These are phyloP conservation scores for Astragalus membranaceus DNA, from an alignment of 306 rosid genomes.

Conservation along the genomic window DNA sequence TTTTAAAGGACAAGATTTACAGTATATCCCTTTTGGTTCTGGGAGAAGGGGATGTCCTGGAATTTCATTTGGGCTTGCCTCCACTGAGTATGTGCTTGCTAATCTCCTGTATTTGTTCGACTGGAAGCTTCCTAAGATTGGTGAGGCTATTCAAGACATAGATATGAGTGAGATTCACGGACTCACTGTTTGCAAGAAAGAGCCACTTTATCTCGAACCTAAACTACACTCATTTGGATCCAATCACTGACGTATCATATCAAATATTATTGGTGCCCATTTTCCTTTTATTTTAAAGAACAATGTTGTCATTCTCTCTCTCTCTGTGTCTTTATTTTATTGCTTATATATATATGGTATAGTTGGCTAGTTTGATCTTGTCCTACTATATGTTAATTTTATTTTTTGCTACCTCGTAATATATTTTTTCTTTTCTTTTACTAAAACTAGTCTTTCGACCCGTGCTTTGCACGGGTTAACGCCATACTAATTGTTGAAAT, in stretches of 20 bases:
- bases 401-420: too few species aligned
- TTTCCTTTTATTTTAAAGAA: too few species aligned
- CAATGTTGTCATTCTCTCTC: too few species aligned
- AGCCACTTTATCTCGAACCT: slow-evolving; percentile 24
- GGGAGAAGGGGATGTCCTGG: slow-evolving; percentile 21
- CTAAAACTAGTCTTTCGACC: too few species aligned
- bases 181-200: slow-evolving; percentile 18
- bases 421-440: too few species aligned
- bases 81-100: slow-evolving; percentile 19
- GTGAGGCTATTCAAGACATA: not conserved
- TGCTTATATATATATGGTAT: too few species aligned
- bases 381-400: too few species aligned
- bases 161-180: slow-evolving; percentile 32
- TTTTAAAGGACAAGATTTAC: not conserved
- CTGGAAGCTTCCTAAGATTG: slow-evolving; percentile 24
- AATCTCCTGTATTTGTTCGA: slow-evolving; percentile 20
- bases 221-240: not conserved
- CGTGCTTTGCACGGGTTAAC: too few species aligned
- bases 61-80: slow-evolving; percentile 1
- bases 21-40: slow-evolving; percentile 16
- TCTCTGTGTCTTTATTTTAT: too few species aligned
- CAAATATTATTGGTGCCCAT: not conserved
- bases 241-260: not conserved
- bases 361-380: too few species aligned
- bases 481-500: too few species aligned